A percentile compares a stretch with the other conserved stretches of the same genome.
Evolutionary conservation across 306 rosid species (phyloP).

Genomic region (Arachis stenosperma): DNA sequence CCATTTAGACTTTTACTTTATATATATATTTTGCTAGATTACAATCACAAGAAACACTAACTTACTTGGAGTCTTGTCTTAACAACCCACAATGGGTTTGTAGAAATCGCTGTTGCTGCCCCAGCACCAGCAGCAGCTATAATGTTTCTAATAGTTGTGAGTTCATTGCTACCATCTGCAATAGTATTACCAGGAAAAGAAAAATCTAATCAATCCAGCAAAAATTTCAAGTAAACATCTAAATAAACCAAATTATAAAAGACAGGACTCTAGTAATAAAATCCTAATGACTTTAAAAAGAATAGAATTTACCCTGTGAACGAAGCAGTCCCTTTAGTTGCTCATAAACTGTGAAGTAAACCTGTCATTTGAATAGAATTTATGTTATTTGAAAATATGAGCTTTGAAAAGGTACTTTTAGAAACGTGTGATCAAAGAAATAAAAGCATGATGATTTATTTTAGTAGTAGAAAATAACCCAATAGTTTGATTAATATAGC

Average conservation of each 20-base stretch:
- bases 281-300: constrained; percentile 32
- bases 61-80: constrained; percentile 97
- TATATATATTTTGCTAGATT: constrained; percentile 2
- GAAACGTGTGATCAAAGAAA: constrained; percentile 23
- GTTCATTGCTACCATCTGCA: constrained; percentile 54
- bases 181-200: constrained; percentile 24
- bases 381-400: constrained; percentile 39
- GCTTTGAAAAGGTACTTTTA: constrained; percentile 24
- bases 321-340: constrained; percentile 75
- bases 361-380: constrained; percentile 56
- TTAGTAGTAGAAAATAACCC: background rate
- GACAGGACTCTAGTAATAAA: constrained; percentile 1
- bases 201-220: constrained; percentile 14
- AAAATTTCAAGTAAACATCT: constrained; percentile 18
- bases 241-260: constrained; percentile 28
- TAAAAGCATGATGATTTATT: background rate
- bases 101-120: constrained; percentile 80
- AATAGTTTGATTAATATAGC: background rate
- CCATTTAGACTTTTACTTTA: background rate
- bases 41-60: constrained; percentile 36
- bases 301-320: constrained; percentile 55
- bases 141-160: constrained; percentile 69
- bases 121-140: constrained; percentile 97
- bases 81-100: constrained; percentile 98
- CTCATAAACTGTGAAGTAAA: constrained; percentile 90